Evolutionary conservation across 2,329 filamentous ascomycete genomes (phyloP).

Genomic region (Phaeomoniella chlamydospora): DNA sequence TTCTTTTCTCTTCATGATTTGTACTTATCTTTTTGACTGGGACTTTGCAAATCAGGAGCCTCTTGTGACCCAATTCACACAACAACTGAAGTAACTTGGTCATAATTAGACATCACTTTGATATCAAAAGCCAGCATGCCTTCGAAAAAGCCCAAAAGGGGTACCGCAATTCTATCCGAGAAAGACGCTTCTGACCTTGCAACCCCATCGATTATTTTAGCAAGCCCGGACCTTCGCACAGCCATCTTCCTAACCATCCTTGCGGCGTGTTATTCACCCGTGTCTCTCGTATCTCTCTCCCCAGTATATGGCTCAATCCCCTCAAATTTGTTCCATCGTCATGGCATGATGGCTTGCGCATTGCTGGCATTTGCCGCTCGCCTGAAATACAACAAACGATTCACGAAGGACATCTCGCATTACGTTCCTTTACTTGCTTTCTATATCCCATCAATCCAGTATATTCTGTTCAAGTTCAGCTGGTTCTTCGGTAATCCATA

Average conservation of each 20-base stretch:
- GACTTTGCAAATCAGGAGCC: too few species aligned
- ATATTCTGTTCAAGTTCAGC: constrained; percentile 54
- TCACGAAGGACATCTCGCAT: constrained; percentile 30
- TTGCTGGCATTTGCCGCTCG: constrained; percentile 61
- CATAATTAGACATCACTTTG: too few species aligned
- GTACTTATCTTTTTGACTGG: too few species aligned
- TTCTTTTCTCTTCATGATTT: too few species aligned
- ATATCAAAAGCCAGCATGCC: too few species aligned
- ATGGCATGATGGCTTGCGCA: constrained; percentile 49
- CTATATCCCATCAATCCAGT: constrained; percentile 61
- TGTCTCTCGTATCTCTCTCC: constrained; percentile 54
- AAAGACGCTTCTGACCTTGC: background rate
- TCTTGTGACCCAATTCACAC: too few species aligned
- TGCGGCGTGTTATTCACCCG: constrained; percentile 22
- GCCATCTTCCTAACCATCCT: constrained; percentile 18
- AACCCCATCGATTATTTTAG: background rate
- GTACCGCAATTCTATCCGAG: background rate
- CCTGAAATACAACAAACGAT: constrained; percentile 36
- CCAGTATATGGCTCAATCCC: constrained; percentile 84
- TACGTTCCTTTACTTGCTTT: constrained; percentile 57
- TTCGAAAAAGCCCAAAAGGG: background rate
- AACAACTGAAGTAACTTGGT: too few species aligned
- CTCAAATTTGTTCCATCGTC: constrained; percentile 55
- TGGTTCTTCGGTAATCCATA: constrained; percentile 48
- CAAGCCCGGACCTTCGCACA: background rate